A percentile compares a stretch with the other conserved stretches of the same genome.
phyloP scores from a whole-genome alignment of 2,329 filamentous ascomycete species.

The Pseudogymnoascus sp. region DNA sequence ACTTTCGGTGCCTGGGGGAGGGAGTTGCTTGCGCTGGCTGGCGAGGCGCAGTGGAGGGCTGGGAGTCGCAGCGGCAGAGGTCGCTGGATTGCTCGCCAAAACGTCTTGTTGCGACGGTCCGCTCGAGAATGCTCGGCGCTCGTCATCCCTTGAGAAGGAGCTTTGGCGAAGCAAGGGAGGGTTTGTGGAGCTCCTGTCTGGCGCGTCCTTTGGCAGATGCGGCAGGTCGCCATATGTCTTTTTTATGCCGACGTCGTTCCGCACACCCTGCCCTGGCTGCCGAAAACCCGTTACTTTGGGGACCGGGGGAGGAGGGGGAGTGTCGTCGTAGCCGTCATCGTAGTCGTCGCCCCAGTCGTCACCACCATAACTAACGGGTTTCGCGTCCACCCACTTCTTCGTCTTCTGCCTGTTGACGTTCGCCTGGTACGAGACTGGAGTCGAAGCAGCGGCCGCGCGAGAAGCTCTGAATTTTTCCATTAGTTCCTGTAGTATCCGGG shows the following conservation, averaged over 20 bases:
- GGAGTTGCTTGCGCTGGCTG: constrained; percentile 18
- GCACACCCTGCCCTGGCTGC: constrained; percentile 32
- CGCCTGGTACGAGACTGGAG: constrained; percentile 51
- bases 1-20: neutral
- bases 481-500: neutral
- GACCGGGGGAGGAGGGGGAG: constrained; percentile 32
- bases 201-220: constrained; percentile 15
- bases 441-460: constrained; percentile 21
- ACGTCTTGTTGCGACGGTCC: constrained; percentile 12
- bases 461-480: constrained; percentile 12
- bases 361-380: constrained; percentile 77
- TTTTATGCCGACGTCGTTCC: constrained; percentile 13
- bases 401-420: constrained; percentile 87
- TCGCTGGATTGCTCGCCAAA: constrained; percentile 12
- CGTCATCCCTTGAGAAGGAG: constrained; percentile 48
- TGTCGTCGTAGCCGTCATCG: constrained; percentile 44
- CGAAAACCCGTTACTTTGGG: constrained; percentile 35
- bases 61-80: constrained; percentile 12
- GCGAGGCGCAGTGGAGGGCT: constrained; percentile 18
- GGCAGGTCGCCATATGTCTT: constrained; percentile 27
- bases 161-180: constrained; percentile 26
- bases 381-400: constrained; percentile 90
- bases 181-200: constrained; percentile 8
- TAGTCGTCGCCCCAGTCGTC: constrained; percentile 82
- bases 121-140: constrained; percentile 41